Percentiles rank a stretch among this genome's conserved stretches.
These are phyloP conservation scores for Clonostachys sp. DNA, from an alignment of 2,329 filamentous ascomycete genomes.

Conservation along the genomic window DNA sequence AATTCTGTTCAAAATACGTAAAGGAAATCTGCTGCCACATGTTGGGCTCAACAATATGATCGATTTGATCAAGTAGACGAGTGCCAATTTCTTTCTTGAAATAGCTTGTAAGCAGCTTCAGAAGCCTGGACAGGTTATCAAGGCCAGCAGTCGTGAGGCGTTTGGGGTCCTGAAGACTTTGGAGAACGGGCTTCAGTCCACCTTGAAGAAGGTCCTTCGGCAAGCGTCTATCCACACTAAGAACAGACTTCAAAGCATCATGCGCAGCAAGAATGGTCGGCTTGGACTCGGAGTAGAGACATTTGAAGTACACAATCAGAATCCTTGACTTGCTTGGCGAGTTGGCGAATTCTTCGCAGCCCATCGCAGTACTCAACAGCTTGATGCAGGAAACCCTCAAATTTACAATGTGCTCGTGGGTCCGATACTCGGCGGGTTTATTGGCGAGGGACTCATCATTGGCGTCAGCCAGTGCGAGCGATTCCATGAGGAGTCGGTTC, in stretches of 20 bases:
- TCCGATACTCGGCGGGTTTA: slow-evolving; percentile 92
- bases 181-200: slow-evolving; percentile 88
- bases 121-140: slow-evolving; percentile 81
- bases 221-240: slow-evolving; percentile 84
- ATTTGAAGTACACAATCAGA: slow-evolving; percentile 96
- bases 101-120: slow-evolving; percentile 93
- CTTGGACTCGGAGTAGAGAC: slow-evolving; percentile 85
- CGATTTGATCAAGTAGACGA: slow-evolving; percentile 89
- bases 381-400: slow-evolving; percentile 90
- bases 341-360: slow-evolving; percentile 85
- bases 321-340: slow-evolving; percentile 65
- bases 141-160: slow-evolving; percentile 83
- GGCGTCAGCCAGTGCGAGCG: slow-evolving; percentile 87
- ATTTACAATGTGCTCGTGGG: slow-evolving; percentile 90
- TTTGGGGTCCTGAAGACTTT: slow-evolving; percentile 92
- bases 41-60: slow-evolving; percentile 76
- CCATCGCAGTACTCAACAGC: slow-evolving; percentile 88
- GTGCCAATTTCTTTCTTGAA: slow-evolving; percentile 98
- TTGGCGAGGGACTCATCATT: slow-evolving; percentile 87
- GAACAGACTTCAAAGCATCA: slow-evolving; percentile 79
- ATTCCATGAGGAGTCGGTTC: slow-evolving; percentile 88
- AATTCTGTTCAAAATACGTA: slow-evolving; percentile 87
- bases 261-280: slow-evolving; percentile 94
- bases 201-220: slow-evolving; percentile 95
- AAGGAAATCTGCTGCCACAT: slow-evolving; percentile 89